Percentiles rank a stretch among this genome's conserved stretches.
Evolutionary conservation across 202 grass and related monocot genomes (phyloP).

Genomic region (Schoenoplectus triqueter): DNA sequence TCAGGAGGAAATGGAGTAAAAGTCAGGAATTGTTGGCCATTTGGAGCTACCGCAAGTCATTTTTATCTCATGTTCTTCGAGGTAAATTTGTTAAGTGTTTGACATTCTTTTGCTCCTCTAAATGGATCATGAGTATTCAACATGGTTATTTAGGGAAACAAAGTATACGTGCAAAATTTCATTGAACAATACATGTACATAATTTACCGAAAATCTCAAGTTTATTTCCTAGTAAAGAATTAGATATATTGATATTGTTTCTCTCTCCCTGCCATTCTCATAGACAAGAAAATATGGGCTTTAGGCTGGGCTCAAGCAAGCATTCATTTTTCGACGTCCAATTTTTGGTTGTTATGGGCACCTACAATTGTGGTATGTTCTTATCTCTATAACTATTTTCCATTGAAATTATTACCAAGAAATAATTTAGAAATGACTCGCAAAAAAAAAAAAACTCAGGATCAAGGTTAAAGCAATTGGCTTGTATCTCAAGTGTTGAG

Average conservation of each 20-base stretch:
- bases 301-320: conserved; percentile 84
- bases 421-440: conserved; percentile 4
- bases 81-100: conserved; percentile 63
- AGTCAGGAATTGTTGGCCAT: conserved; percentile 61
- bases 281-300: conserved; percentile 89
- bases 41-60: conserved; percentile 89
- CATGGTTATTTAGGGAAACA: not conserved
- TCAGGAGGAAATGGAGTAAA: conserved; percentile 70
- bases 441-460: not conserved
- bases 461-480: not conserved
- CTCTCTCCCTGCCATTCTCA: conserved; percentile 39
- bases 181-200: not conserved
- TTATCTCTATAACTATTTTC: conserved; percentile 1
- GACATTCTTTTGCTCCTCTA: conserved; percentile 24
- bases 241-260: conserved; percentile 25
- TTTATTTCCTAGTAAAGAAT: conserved; percentile 29
- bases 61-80: conserved; percentile 88
- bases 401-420: not conserved
- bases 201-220: not conserved
- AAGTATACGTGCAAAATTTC: not conserved
- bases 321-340: conserved; percentile 72
- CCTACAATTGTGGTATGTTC: conserved; percentile 83
- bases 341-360: conserved; percentile 94
- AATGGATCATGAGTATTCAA: conserved; percentile 9
- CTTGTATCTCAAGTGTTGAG: not conserved